Base-by-base conservation (phyloP, 345 rosid species). In the Syzygium oleosum region DNA sequence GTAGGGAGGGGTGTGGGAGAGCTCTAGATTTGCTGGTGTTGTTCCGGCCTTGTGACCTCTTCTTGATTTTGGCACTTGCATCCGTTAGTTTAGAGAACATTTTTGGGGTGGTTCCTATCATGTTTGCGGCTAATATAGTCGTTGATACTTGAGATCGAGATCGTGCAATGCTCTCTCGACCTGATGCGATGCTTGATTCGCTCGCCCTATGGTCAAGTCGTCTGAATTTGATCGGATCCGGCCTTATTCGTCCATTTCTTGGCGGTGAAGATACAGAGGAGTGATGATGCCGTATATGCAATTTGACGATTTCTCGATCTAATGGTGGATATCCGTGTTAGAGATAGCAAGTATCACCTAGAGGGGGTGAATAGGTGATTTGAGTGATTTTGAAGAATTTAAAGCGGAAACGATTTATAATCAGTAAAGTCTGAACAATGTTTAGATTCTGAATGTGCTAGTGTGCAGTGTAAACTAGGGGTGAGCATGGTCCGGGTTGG, bases 1-100 rank as follows among this genome's bases (percentile, higher is more conserved):
- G 46, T 83, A 91, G 98, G 86, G 98, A 94, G 3, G 85, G 88
- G 98, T 97, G 17, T 97, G 99, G 99, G 97, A 95, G 92, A 96
- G 93, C 86, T 93, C 92, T 43, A 80, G 58, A 86, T 88, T 85
- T 78, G 93, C 96, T 0, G 91, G 84, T 6, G 85, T 88, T 1
- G 58, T 88, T 85, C 84, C 94, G 73, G 73, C 1, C 73, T 61
- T 17, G 19, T 73, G 83, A 73, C 49, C 14, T 38, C 13, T 14
- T 13, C 25, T 68, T 34, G 23, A 34, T 16, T 17, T 34, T 8
- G 79, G 46, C 79, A 34, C 79, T 68, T 9, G 79, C 31, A 12
- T 25, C 22, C 17, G 22, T 2, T 65, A 7, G 12, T 68, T 17
- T 2, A 9, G 46, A 68, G 23, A 34, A 68, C 22, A 4, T 68